Evolutionary conservation across 495 filamentous ascomycete genomes (phyloP), one percentile per base, ranked within the genome.

Genomic region (Hypomontagnella monticulosa): DNA sequence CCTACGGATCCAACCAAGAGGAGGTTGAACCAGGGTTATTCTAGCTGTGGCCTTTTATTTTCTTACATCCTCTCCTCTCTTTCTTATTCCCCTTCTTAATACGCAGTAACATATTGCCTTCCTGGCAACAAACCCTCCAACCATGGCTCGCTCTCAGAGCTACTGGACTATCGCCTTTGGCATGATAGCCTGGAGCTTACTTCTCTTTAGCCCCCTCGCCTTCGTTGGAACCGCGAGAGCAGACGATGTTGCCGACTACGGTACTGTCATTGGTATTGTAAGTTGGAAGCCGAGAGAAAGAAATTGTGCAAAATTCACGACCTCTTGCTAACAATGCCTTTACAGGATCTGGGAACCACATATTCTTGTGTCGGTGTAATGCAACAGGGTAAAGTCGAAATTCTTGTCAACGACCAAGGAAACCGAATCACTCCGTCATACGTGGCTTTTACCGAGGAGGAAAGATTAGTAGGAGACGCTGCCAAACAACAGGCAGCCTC

Each of bases 301-400:
- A 32, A 10, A 40, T 20, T 30, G 40, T 36, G 20, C 23, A 10
- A 23, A 7, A 11, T 43, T 32, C 23, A 42, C 37, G 0, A 0
- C 16, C 54, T 16, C 52, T 73, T 46, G 67, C 66, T 12, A 27
- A 33, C 55, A n/a, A 30, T 56, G 9, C 27, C 38, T 38, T 15
- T 48, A 32, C 51, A 83, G 80, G 95, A 99, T 89, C 80, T 99
- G 76, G 95, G 95, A 79, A 99, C 95, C 47, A 99, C 95, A 49
- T 99, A 99, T 85, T 97, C 93, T 67, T 99, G 95, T 81, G 95
- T 98, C 69, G 95, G 93, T 90, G 91, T 99, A 72, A 98, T 98
- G 96, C 93, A 96, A 75, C 91, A 92, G 78, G 95, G 95, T 76
- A 97, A 97, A 82, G 96, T 99, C 57, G 96, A 99, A 74, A 97